Evolutionary conservation across 495 filamentous ascomycete genomes (phyloP).

Genomic region (Neurospora cerealis): DNA sequence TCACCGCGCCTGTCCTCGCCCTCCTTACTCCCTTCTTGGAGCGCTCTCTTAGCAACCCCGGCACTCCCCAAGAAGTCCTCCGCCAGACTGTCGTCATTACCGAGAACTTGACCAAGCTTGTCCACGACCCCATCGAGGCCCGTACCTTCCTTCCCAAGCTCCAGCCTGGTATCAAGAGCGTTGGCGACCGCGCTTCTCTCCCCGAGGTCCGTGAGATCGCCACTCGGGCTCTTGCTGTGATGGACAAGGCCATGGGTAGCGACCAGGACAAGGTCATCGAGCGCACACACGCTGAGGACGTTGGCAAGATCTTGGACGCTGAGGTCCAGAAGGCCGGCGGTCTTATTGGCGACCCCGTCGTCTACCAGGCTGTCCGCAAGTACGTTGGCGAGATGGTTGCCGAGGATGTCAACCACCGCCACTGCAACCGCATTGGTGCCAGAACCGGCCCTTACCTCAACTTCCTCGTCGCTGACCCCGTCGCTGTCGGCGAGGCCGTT

Average conservation of each 20-base stretch:
- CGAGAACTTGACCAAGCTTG: constrained; percentile 96
- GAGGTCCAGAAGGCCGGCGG: constrained; percentile 63
- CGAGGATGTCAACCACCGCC: constrained; percentile 79
- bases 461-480: constrained; percentile 49
- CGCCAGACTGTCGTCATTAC: constrained; percentile 96
- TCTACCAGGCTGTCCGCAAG: constrained; percentile 56
- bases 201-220: constrained; percentile 93
- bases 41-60: constrained; percentile 79
- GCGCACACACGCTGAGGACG: constrained; percentile 62
- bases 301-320: constrained; percentile 60
- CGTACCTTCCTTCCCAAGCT: constrained; percentile 94
- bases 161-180: constrained; percentile 82
- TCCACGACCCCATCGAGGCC: constrained; percentile 94
- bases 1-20: constrained; percentile 97
- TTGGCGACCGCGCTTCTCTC: constrained; percentile 78
- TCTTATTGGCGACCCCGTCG: constrained; percentile 48
- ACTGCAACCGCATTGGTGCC: constrained; percentile 57
- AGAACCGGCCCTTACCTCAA: constrained; percentile 66
- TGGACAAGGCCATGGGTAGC: constrained; percentile 87
- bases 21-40: constrained; percentile 93
- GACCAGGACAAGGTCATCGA: constrained; percentile 54
- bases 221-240: constrained; percentile 68
- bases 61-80: constrained; percentile 86
- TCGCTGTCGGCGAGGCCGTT: constrained; percentile 52
- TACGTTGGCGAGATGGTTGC: constrained; percentile 82